Base-by-base conservation (phyloP, 169 alveolate species). In the Plasmodium vivax region DNA sequence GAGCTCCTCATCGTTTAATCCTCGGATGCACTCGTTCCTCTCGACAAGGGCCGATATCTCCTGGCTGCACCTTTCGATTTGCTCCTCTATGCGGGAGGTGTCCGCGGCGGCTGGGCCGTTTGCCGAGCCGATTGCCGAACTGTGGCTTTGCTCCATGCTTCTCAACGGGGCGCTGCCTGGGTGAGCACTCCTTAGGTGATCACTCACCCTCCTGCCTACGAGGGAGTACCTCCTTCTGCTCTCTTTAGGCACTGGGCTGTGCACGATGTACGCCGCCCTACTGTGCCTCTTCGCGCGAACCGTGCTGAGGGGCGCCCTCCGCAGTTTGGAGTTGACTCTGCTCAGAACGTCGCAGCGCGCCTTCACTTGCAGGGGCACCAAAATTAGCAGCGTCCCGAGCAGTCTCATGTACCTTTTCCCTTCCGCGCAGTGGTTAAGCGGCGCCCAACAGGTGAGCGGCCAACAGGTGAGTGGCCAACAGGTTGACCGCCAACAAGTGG, bases 41-140 rank as follows among this genome's bases (percentile, higher is more conserved):
- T 87, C 93, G 14, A 87, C 81, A 9, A 87, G 47, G 1, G 82
- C 30, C 2, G 93, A 75, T 87, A 87, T 87, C 34, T 87, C 93
- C 7, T 54, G 85, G 68, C 81, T 77, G 56, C 71, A 54, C 68
- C 41, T 87, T 87, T 87, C 87, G 1, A 87, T 87, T 54, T 71
- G 72, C 14, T 87, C 43, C 43, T 68, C 77, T 8, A 30, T 68
- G 38, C 38, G 32, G 32, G 19, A 23, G 2, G 4, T n/a, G 19
- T 30, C 82, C 16, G 1, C 47, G 38, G 58, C 71, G 19, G 34
- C 43, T 71, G n/a, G n/a, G n/a, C n/a, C n/a, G n/a, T n/a, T n/a
- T n/a, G n/a, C n/a, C n/a, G 71, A 38, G 45, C 79, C 62, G 38
- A 23, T 87, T 68, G 56, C 43, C 56, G 9, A 27, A 12, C 3